phyloP scores from a whole-genome alignment of 2,329 filamentous ascomycete genomes.

The Zymoseptoria passerinii region DNA sequence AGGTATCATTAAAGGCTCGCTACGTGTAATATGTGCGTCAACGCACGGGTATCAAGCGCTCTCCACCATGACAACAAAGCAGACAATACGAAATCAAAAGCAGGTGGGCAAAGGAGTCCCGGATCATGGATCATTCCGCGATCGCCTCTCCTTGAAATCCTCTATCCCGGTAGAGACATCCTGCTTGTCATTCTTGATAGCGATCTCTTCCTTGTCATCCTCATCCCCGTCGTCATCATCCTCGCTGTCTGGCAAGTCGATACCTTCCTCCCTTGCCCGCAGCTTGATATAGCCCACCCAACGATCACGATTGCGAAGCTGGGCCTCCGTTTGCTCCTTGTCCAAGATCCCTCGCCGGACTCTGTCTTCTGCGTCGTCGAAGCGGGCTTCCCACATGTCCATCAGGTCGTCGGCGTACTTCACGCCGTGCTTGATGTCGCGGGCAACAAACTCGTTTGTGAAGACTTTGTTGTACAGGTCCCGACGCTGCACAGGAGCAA shows the following conservation, averaged over 20 bases:
- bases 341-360: neutral
- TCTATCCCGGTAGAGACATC: neutral
- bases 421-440: neutral
- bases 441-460: neutral
- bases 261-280: neutral
- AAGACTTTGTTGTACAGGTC: neutral
- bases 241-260: neutral
- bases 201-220: neutral
- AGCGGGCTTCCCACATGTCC: neutral
- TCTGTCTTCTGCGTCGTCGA: neutral
- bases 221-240: neutral
- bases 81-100: neutral
- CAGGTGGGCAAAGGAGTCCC: neutral
- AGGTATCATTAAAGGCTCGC: neutral
- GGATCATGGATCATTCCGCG: neutral
- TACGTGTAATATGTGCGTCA: neutral
- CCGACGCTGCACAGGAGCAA: neutral
- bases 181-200: neutral
- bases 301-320: neutral
- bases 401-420: neutral
- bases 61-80: neutral
- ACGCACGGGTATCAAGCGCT: neutral
- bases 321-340: neutral
- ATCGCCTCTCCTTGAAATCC: neutral
- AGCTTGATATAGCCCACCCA: neutral